phyloP scores from a whole-genome alignment of 148 eudicot genomes.

The Spergularia marina region DNA sequence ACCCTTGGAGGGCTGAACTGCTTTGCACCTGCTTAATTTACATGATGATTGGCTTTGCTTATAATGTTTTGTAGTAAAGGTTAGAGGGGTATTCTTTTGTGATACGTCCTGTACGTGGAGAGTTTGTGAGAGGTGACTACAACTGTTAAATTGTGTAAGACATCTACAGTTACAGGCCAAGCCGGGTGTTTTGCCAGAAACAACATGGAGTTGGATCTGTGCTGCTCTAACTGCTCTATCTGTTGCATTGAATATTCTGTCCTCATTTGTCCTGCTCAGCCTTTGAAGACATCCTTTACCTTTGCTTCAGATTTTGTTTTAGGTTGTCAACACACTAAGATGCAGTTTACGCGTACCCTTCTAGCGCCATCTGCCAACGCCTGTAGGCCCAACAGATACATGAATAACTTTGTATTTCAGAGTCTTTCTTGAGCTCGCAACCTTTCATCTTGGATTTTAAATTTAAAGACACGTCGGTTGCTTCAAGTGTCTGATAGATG shows the following conservation, averaged over 20 bases:
- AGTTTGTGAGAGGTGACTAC: conserved; percentile 18
- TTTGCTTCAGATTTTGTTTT: conserved; percentile 1
- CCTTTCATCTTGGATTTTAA: not conserved
- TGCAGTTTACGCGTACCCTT: not conserved
- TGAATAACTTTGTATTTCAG: not conserved
- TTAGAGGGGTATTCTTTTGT: conserved; percentile 1
- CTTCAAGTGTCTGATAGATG: no score
- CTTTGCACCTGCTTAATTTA: not conserved
- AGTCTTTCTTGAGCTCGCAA: conserved; percentile 3
- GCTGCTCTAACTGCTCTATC: conserved; percentile 26
- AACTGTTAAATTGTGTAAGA: conserved; percentile 17
- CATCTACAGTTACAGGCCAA: conserved; percentile 14
- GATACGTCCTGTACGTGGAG: not conserved
- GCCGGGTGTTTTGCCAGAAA: conserved; percentile 25
- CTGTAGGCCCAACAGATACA: not conserved
- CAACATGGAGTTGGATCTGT: conserved; percentile 27
- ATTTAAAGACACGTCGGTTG: no score
- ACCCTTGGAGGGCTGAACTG: not conserved
- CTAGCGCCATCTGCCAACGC: not conserved
- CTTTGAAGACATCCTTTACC: not conserved
- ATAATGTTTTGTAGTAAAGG: not conserved
- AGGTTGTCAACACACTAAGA: not conserved
- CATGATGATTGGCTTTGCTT: conserved; percentile 5
- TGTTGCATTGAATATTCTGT: not conserved
- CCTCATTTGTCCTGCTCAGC: not conserved